Evolutionary conservation across 1,139 yeast genomes (phyloP).

Genomic region (Debaryomyces sp.): DNA sequence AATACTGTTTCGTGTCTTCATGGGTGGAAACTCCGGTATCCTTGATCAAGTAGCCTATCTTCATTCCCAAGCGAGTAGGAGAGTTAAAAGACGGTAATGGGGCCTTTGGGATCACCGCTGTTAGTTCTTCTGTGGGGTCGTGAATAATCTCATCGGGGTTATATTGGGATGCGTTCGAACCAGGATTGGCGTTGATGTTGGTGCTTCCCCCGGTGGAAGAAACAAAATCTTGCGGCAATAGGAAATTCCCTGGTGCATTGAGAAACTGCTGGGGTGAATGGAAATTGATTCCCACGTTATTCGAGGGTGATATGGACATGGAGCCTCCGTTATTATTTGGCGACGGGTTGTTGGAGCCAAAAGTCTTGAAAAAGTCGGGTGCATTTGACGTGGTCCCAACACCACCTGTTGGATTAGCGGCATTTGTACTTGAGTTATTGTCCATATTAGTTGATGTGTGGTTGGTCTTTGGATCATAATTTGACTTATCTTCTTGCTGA

Average conservation of each 20-base stretch:
- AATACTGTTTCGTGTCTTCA: constrained; percentile 20
- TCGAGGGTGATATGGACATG: constrained; percentile 42
- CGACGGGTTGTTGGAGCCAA: constrained; percentile 26
- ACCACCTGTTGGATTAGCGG: not conserved
- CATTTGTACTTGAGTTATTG: constrained; percentile 15
- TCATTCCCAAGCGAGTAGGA: constrained; percentile 70
- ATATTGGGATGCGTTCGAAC: not conserved
- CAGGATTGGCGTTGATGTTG: not conserved
- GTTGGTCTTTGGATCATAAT: constrained; percentile 1
- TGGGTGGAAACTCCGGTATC: not conserved
- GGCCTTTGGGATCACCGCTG: constrained; percentile 62
- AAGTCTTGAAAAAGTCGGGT: constrained; percentile 10
- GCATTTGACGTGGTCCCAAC: constrained; percentile 6
- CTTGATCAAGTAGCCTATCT: constrained; percentile 69
- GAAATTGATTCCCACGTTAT: constrained; percentile 26
- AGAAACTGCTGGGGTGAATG: constrained; percentile 46
- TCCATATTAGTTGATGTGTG: constrained; percentile 8
- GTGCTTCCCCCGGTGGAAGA: constrained; percentile 12
- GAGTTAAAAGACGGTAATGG: constrained; percentile 70
- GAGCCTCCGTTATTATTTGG: constrained; percentile 25
- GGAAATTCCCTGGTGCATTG: constrained; percentile 37
- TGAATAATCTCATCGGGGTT: constrained; percentile 40
- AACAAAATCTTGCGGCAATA: constrained; percentile 34
- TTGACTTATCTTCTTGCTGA: constrained; percentile 1
- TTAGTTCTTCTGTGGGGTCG: constrained; percentile 58